Base-by-base conservation (phyloP, 2,329 filamentous ascomycete species). In the Colletotrichum sp. region DNA sequence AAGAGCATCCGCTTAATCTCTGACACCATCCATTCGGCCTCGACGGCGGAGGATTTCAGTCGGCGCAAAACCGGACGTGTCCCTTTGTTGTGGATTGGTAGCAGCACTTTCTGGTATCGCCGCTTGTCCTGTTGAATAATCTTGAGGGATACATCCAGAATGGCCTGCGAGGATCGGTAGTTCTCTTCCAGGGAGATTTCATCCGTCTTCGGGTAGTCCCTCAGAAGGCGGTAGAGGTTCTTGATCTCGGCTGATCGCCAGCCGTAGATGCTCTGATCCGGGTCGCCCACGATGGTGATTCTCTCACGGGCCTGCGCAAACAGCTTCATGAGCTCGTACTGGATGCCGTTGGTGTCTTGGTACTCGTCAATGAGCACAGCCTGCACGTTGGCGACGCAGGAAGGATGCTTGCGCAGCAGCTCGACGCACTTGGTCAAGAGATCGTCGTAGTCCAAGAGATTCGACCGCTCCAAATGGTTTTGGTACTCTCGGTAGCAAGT, bases 201-300 rank as follows among this genome's bases (percentile, higher is more conserved):
- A 6, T 95, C 90, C 0, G 96, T 97, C 30, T 94, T 90, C 0
- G 93, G 93, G 81, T 94, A 98, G 75, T 95, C 93, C 57, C 88
- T 88, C 69, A 95, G 91, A 88, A 99, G 93, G 4, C 94, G 92
- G 78, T 92, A 91, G 64, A 99, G 89, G 80, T 99, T 99, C 82
- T 94, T 94, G 79, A 96, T 95, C 83, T 99, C 96, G 12, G 97
- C 96, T 9, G 95, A 96, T 24, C 96, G 93, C 89, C 98, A 99
- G 24, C 96, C 95, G 83, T 99, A 99, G 73, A 99, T 99, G 83
- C 96, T 98, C 84, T 99, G 96, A 83, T 99, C 97, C 0, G 97
- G 96, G 82, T 99, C 96, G 39, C 96, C 97, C 6, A 99, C 97
- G 76, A 98, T 95, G 1, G 96, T 99, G 79, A 99, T 96, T n/a